Base-by-base conservation (phyloP, 2,329 filamentous ascomycete genomes). In the Talaromyces sp. region DNA sequence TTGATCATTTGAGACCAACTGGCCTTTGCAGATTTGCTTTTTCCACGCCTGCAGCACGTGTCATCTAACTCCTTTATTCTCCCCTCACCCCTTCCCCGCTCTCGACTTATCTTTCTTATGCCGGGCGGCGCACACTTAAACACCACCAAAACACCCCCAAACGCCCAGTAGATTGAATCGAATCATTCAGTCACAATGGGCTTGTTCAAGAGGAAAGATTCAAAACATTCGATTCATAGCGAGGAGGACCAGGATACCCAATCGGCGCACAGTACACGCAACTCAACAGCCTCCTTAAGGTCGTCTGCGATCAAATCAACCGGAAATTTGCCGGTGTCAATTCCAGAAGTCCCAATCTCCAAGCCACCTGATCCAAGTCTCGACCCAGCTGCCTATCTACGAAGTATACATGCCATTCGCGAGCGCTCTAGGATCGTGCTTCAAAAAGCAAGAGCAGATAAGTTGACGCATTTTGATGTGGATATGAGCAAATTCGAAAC, bases 351-450 rank as follows among this genome's bases (percentile, higher is more conserved):
- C 72, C 87, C 92, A 69, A 86, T 98, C 57, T 91, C 94, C 59
- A 89, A 88, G 73, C 88, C 93, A 16, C 93, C 94, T 33, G 93
- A 98, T 79, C 93, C 94, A 72, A 85, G 89, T 68, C 84, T 94
- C 70, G 92, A 98, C 76, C 93, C 94, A 22, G 92, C 90, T 27
- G 93, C 89, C 67, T 98, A 98, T 79, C 86, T 99, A 73, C 88
- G 91, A 75, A 97, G 93, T 80, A 87, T 98, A 73, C 88, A 92
- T 73, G 88, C 95, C 33, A 92, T 99, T 31, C 86, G 95, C 68
- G 92, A 97, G 73, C 83, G 93, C 68, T 90, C 87, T 74, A 86
- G 82, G 71, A 81, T 94, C 69, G 84, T 97, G 61, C 84, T 91
- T 67, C 86, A 91, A 68, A 93, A 90, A 81, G 92, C 93, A 10